phyloP scores from a whole-genome alignment of 2,329 filamentous ascomycete species.

The Sclerotinia minor region DNA sequence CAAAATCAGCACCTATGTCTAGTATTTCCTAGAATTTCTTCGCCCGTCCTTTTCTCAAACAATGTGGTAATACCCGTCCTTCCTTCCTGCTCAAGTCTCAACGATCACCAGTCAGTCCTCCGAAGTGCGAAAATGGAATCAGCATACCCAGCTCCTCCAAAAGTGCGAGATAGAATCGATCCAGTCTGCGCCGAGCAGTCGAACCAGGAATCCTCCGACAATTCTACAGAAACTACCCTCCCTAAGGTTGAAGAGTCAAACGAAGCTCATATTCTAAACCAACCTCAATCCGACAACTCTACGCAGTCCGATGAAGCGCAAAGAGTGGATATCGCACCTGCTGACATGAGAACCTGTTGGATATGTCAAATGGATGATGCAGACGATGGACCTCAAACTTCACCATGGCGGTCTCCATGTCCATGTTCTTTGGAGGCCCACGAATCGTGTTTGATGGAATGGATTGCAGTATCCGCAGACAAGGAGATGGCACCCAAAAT shows the following conservation, averaged over 20 bases:
- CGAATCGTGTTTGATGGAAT: conserved; percentile 84
- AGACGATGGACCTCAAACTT: conserved; percentile 48
- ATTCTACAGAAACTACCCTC: not conserved
- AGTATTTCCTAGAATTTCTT: not conserved
- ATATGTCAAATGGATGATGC: conserved; percentile 62
- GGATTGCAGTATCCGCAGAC: conserved; percentile 63
- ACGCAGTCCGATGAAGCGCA: not conserved
- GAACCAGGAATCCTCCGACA: not conserved
- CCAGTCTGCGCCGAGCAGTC: not conserved
- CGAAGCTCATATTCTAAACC: conserved; percentile 19
- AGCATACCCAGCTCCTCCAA: conserved; percentile 1
- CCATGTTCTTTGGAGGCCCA: conserved; percentile 89
- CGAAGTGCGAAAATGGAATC: conserved; percentile 2
- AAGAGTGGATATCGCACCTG: conserved; percentile 4
- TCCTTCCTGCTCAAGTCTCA: not conserved
- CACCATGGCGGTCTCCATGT: conserved; percentile 81
- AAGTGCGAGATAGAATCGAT: conserved; percentile 12
- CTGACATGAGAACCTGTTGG: conserved; percentile 54
- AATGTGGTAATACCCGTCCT: conserved; percentile 12
- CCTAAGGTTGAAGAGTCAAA: not conserved
- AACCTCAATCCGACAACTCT: not conserved
- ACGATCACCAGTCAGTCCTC: not conserved
- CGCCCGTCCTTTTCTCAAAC: not conserved
- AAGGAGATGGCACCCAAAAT: conserved; percentile 77
- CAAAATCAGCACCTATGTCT: not conserved